A percentile compares a stretch with the other conserved stretches of the same genome.
These are phyloP conservation scores for Gaertneriomyces semiglobifer DNA, from an alignment of 192 early-diverging fungal species.

Conservation along the genomic window DNA sequence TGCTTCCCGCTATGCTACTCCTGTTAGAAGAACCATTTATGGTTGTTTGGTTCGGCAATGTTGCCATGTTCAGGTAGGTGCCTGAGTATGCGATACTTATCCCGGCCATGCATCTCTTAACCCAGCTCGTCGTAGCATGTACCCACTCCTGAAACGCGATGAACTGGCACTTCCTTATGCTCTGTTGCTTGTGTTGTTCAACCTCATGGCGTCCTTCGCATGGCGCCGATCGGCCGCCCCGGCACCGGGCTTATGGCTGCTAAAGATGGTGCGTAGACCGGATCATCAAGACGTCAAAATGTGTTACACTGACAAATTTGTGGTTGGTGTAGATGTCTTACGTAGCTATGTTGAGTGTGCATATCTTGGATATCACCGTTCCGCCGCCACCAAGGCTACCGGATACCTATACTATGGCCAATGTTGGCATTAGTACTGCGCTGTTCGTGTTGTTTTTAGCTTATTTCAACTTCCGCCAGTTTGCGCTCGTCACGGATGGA, in stretches of 20 bases:
- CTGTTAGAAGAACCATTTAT: constrained; percentile 65
- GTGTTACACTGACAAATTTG: constrained; percentile 10
- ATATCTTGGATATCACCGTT: constrained; percentile 57
- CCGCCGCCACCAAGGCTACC: constrained; percentile 69
- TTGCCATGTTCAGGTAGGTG: constrained; percentile 72
- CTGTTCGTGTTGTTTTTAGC: constrained; percentile 63
- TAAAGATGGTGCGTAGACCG: not conserved
- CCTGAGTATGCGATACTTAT: not conserved
- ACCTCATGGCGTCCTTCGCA: constrained; percentile 50
- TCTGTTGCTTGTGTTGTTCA: constrained; percentile 70
- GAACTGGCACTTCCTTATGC: constrained; percentile 68
- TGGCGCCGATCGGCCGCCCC: not conserved
- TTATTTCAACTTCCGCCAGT: constrained; percentile 72
- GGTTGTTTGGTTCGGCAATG: constrained; percentile 67
- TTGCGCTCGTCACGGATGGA: not conserved
- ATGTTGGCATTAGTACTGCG: constrained; percentile 65
- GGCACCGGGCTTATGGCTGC: not conserved
- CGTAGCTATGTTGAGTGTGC: constrained; percentile 50
- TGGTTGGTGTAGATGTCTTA: constrained; percentile 38
- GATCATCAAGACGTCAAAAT: not conserved
- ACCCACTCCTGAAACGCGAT: constrained; percentile 79
- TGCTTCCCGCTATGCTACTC: constrained; percentile 71
- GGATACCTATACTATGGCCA: constrained; percentile 77
- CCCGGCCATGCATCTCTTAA: not conserved
- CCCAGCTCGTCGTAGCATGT: constrained; percentile 62